These are phyloP conservation scores for Pisolithus sp. DNA, from an alignment of 768 basidiomycete species.

Conservation along the genomic window DNA sequence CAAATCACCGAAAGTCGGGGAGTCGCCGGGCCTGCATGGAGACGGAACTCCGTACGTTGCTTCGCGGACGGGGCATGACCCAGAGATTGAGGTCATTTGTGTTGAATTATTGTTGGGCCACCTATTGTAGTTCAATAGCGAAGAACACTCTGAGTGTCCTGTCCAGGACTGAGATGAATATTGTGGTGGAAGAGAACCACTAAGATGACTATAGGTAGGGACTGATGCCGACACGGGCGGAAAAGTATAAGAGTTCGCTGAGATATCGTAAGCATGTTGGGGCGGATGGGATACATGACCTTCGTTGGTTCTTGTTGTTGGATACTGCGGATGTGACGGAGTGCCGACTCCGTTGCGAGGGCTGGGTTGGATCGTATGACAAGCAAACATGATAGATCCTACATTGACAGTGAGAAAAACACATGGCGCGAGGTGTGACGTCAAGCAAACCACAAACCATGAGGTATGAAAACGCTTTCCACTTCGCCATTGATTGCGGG, in stretches of 20 bases:
- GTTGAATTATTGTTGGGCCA: constrained; percentile 25
- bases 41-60: constrained; percentile 20
- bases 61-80: constrained; percentile 26
- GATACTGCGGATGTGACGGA: constrained; percentile 20
- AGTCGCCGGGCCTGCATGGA: constrained; percentile 37
- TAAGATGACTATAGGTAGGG: constrained; percentile 23
- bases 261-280: constrained; percentile 24
- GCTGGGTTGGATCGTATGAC: constrained; percentile 28
- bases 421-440: constrained; percentile 31
- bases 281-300: constrained; percentile 18
- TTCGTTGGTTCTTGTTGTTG: constrained; percentile 20
- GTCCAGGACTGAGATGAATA: constrained; percentile 26
- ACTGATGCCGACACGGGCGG: constrained; percentile 25
- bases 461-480: constrained; percentile 86
- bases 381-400: constrained; percentile 37
- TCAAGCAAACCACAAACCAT: constrained; percentile 52
- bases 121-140: constrained; percentile 25
- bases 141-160: constrained; percentile 21
- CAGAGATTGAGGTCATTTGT: constrained; percentile 15
- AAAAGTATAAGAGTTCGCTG: constrained; percentile 23
- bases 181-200: constrained; percentile 15
- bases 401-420: constrained; percentile 17
- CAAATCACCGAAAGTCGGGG: constrained; percentile 21
- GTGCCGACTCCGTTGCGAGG: constrained; percentile 15
- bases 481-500: constrained; percentile 56